phyloP scores from a whole-genome alignment of 163 green algal species.

The Chlorella variabilis region DNA sequence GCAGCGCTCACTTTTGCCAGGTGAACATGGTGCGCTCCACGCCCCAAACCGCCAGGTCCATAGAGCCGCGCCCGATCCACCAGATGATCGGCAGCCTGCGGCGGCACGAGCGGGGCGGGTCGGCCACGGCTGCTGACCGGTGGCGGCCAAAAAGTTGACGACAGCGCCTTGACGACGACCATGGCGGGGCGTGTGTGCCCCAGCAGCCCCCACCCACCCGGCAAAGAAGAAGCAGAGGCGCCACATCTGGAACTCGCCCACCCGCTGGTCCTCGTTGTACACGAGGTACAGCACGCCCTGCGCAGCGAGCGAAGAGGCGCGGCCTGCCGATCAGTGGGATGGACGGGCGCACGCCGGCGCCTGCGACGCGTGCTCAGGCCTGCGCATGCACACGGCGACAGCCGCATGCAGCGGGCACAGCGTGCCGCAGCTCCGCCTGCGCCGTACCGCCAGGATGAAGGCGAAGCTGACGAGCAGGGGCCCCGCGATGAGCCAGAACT shows the following conservation, averaged over 20 bases:
- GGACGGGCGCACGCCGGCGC: too few species aligned
- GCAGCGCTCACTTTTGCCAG: too few species aligned
- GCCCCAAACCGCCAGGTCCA: slow-evolving; percentile 39
- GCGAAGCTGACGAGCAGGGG: slow-evolving; percentile 5
- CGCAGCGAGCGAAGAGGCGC: not conserved
- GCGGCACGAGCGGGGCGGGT: too few species aligned
- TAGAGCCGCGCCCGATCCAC: slow-evolving; percentile 34
- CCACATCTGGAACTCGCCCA: slow-evolving; percentile 48
- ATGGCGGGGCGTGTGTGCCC: too few species aligned
- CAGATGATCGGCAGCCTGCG: slow-evolving; percentile 43
- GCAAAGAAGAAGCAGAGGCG: slow-evolving; percentile 61
- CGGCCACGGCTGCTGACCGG: too few species aligned
- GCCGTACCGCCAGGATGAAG: slow-evolving; percentile 9
- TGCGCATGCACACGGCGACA: too few species aligned
- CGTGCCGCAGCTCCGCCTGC: too few species aligned
- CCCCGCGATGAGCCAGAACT: slow-evolving; percentile 18
- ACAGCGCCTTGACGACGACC: too few species aligned
- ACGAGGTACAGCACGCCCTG: slow-evolving; percentile 3
- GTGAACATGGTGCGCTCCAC: slow-evolving; percentile 59
- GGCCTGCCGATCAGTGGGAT: too few species aligned
- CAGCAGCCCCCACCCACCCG: slow-evolving; percentile 1
- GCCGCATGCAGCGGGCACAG: too few species aligned
- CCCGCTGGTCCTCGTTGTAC: not conserved
- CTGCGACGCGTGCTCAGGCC: too few species aligned
- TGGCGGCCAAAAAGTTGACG: too few species aligned